Conservation (phyloP, 2,329 filamentous ascomycete genomes). For the Pyrenophora tritici-repentis region DNA sequence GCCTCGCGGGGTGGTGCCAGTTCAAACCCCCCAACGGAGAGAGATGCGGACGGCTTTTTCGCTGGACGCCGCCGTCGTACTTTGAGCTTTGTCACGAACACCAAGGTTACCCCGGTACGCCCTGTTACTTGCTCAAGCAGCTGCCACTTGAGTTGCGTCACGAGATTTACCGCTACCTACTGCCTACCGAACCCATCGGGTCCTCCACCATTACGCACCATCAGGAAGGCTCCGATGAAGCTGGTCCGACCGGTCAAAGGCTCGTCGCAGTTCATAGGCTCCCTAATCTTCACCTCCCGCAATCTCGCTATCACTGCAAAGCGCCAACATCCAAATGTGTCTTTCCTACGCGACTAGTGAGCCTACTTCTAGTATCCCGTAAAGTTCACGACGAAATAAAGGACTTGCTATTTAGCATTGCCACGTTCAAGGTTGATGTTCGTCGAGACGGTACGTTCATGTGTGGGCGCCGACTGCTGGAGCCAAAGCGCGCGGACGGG, state of each 20-base stretch:
- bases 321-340: background rate
- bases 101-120: slow-evolving; percentile 30
- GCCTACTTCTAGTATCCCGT: slow-evolving; percentile 34
- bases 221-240: background rate
- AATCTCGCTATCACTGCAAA: no score
- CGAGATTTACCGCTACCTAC: slow-evolving; percentile 39
- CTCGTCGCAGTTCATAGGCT: background rate
- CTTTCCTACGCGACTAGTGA: slow-evolving; percentile 26
- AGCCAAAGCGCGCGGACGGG: slow-evolving; percentile 36
- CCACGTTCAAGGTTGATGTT: slow-evolving; percentile 39
- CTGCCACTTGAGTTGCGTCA: slow-evolving; percentile 41
- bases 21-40: slow-evolving; percentile 22
- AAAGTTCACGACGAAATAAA: slow-evolving; percentile 37
- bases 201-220: slow-evolving; percentile 27
- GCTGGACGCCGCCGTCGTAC: slow-evolving; percentile 31
- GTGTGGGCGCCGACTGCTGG: slow-evolving; percentile 39
- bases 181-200: slow-evolving; percentile 33
- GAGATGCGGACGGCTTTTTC: slow-evolving; percentile 33
- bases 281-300: background rate
- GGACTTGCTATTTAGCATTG: slow-evolving; percentile 36
- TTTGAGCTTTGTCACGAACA: slow-evolving; percentile 39
- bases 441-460: slow-evolving; percentile 41
- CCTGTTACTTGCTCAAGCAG: slow-evolving; percentile 38
- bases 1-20: slow-evolving; percentile 35
- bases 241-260: background rate